Base-by-base conservation (phyloP, 345 rosid genomes). In the Syzygium oleosum region DNA sequence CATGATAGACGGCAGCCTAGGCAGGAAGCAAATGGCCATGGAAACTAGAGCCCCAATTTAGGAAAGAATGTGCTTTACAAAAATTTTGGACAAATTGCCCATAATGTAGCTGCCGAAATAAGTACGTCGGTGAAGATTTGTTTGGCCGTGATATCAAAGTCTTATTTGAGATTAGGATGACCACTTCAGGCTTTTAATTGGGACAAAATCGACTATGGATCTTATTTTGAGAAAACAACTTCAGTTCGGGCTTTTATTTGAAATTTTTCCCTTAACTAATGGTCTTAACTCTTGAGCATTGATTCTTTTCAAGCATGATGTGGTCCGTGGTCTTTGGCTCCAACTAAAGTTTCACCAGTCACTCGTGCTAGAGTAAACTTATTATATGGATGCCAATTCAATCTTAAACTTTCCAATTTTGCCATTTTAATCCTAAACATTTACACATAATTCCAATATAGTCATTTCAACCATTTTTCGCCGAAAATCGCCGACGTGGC, bases 1-100 rank as follows among this genome's bases (percentile, higher is more conserved):
- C 41, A 84, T 92, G 61, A 54, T 91, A 92, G 13, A 89, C 93
- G 16, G 91, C 91, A 4, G 46, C 94, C 91, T 90, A 91, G 85
- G 91, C 92, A 5, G 94, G 86, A 92, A 93, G 51, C 93, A 88
- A 85, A 93, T 88, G 46, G 92, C 93, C 88, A 93, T 68, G 88
- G 93, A 93, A 84, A 93, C 7, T 4, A 4, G 3, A 55, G 25
- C 58, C 7, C 46, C 25, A 7, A 53, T 53, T 53, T 53, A 53
- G 56, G 56, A 55, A 19, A 21, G 23, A 55, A 55, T 23, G 4
- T 21, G 58, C 58, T 3, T 55, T 21, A 8, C 58, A 55, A 55
- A 23, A 55, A 21, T 54, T 55, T 55, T 22, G 25, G 21, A 22
- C 21, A 21, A 55, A 55, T 55, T 55, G 58, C 58, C 58, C 58